Evolutionary conservation across 768 basidiomycete species (phyloP), one percentile per base, ranked within the genome.

Genomic region (Phanerochaete sordida): DNA sequence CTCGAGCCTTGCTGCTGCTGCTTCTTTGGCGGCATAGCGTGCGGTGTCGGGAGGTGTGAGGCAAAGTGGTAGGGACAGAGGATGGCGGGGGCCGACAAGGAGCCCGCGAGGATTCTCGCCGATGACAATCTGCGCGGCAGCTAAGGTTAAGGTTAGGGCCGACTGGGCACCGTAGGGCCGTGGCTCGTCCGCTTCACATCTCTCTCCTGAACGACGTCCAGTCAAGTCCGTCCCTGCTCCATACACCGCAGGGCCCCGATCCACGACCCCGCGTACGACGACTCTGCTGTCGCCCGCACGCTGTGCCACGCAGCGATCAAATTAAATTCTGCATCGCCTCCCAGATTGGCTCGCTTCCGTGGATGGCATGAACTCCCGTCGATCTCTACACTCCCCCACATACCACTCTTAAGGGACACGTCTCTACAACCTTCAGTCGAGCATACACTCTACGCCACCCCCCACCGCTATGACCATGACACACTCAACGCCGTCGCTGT

Each of bases 11-110:
- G 69, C 59, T 82, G 81, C 59, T 82, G 81, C 68, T 85, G 83
- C 73, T 87, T 85, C 78, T 92, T 92, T n/a, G 91, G 91, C 37
- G 91, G 87, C 91, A 93, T 93, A 26, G 46, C 63, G 65, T 26
- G 33, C 50, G 45, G 13, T 33, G 51, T 58, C 31, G 51, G 15
- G 21, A 43, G 31, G 28, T 37, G 33, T 26, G 5, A 54, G 53
- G 5, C 12, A 7, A 54, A 21, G 30, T 51, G 50, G 13, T 21
- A 19, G 47, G 50, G 15, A 51, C 30, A 3, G 50, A 51, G 50
- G 23, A 43, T 43, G 39, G 39, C 19, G 39, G 39, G 39, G 39
- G 39, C 7, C 30, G 30, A 30, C 7, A 51, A 28, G 27, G 11
- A 16, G 47, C 23, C 19, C 16, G 5, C 44, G 44, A 45, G 44